phyloP scores from a whole-genome alignment of 2,329 filamentous ascomycete genomes.

The Penicillium aurantiogriseum region DNA sequence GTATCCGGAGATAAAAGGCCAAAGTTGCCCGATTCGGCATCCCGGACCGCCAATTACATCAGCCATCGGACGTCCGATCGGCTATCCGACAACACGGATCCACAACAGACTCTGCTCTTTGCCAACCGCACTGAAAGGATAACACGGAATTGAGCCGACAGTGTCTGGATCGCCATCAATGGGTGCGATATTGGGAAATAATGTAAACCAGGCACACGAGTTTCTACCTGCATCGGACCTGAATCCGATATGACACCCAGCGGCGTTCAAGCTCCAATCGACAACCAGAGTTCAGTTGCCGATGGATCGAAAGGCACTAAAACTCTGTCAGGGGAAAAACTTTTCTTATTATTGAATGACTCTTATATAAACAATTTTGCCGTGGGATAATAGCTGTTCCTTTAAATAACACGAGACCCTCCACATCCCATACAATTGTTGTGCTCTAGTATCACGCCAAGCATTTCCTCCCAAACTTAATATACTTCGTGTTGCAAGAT shows the following conservation, averaged over 20 bases:
- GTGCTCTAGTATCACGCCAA: slow-evolving; percentile 2
- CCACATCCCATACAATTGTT: background rate
- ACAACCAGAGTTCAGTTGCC: slow-evolving; percentile 14
- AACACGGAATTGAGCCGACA: slow-evolving; percentile 19
- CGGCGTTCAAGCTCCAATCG: slow-evolving; percentile 22
- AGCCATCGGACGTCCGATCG: slow-evolving; percentile 21
- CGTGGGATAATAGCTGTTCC: background rate
- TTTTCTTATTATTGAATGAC: slow-evolving; percentile 6
- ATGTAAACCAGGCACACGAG: slow-evolving; percentile 1
- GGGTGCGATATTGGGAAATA: slow-evolving; percentile 11
- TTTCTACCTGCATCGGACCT: slow-evolving; percentile 17
- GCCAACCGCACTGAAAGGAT: slow-evolving; percentile 12
- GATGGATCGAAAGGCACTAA: slow-evolving; percentile 16
- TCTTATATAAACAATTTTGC: slow-evolving; percentile 6
- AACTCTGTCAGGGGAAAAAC: slow-evolving; percentile 4
- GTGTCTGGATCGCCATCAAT: slow-evolving; percentile 10
- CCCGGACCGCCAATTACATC: slow-evolving; percentile 5
- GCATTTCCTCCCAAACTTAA: slow-evolving; percentile 5
- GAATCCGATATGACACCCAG: slow-evolving; percentile 15
- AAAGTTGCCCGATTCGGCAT: background rate
- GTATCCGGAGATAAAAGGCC: background rate
- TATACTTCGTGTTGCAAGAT: background rate
- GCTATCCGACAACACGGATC: slow-evolving; percentile 19
- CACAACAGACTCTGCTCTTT: slow-evolving; percentile 10
- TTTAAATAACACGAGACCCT: slow-evolving; percentile 1